Conservation (phyloP, 2,329 filamentous ascomycete genomes). For the Apiospora kogelbergensis region DNA sequence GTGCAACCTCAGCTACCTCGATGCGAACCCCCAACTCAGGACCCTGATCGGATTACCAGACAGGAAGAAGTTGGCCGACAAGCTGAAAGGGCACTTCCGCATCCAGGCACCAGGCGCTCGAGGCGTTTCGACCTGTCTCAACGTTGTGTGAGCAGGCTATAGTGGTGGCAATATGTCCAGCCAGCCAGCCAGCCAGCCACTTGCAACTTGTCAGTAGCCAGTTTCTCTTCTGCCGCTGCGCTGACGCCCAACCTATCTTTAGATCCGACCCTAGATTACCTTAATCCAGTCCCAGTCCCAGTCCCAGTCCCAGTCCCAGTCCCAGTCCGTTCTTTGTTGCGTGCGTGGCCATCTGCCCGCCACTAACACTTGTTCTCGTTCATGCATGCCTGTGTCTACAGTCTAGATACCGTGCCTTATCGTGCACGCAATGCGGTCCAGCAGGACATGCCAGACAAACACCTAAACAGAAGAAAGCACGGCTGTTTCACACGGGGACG, state of each 20-base stretch:
- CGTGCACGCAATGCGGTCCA: too few relatives aligned
- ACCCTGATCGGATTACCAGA: neutral
- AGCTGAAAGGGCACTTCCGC: neutral
- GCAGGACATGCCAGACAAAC: neutral
- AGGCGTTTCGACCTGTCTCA: conserved; percentile 1
- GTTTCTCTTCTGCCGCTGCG: neutral
- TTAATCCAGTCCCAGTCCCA: neutral
- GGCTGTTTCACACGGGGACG: conserved; percentile 7
- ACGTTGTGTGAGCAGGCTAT: neutral
- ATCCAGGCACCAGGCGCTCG: neutral
- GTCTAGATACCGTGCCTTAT: too few relatives aligned
- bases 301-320: neutral
- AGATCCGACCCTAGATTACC: neutral
- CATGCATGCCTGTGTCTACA: neutral
- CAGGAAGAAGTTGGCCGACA: neutral
- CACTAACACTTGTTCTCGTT: neutral
- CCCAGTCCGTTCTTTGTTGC: neutral
- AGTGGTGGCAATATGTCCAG: neutral
- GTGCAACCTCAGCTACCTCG: neutral
- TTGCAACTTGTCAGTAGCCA: neutral
- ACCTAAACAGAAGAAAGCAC: neutral
- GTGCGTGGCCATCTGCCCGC: neutral
- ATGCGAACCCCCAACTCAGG: neutral
- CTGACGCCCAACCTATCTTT: conserved; percentile 6
- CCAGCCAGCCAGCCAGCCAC: neutral